These are phyloP conservation scores for Tricholoma sp. DNA, from an alignment of 768 basidiomycete species.

Conservation along the genomic window DNA sequence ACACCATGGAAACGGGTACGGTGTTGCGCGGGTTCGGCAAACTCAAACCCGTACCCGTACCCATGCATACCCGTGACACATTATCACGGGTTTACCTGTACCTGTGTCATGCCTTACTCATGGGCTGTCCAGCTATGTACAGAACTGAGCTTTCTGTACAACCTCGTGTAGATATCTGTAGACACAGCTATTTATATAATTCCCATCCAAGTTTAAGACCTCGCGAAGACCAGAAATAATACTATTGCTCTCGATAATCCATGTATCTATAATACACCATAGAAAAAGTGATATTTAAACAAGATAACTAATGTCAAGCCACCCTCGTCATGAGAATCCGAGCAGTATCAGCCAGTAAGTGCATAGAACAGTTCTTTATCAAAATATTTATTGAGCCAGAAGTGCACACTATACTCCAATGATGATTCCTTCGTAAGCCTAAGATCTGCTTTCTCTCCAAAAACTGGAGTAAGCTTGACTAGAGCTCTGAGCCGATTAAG, in stretches of 20 bases:
- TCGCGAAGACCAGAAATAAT: too few species aligned
- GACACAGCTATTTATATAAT: background rate
- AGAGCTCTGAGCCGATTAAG: background rate
- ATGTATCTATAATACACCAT: too few species aligned
- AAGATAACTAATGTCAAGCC: background rate
- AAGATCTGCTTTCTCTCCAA: background rate
- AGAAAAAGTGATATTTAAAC: too few species aligned
- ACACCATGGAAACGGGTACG: too few species aligned
- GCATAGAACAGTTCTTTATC: background rate
- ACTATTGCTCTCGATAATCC: too few species aligned
- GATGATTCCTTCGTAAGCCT: background rate
- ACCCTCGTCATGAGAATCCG: background rate
- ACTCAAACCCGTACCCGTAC: too few species aligned
- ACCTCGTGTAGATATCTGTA: background rate
- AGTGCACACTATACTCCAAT: background rate
- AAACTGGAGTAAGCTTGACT: background rate
- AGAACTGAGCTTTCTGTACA: background rate
- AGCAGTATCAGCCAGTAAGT: background rate
- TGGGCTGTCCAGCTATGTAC: background rate
- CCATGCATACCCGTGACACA: too few species aligned
- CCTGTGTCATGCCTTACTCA: too few species aligned
- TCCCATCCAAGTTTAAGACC: too few species aligned
- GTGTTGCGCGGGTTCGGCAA: too few species aligned
- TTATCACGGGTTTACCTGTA: too few species aligned
- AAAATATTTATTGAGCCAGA: background rate